phyloP scores from a whole-genome alignment of 495 filamentous ascomycete genomes.

The Neurospora discreta region DNA sequence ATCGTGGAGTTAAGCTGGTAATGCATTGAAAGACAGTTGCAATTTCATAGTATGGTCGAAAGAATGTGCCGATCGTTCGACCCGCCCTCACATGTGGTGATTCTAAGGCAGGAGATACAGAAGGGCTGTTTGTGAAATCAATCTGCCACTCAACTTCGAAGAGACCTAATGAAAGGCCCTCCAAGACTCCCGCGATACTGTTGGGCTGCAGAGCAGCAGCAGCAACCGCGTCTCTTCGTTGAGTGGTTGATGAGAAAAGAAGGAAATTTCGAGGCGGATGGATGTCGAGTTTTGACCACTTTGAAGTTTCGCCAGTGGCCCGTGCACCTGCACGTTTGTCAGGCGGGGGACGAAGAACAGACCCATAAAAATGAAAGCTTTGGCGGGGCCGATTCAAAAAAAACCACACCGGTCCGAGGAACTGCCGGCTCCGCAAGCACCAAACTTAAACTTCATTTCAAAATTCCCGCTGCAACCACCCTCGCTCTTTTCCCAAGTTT shows the following conservation, averaged over 20 bases:
- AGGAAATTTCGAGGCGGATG: constrained; percentile 9
- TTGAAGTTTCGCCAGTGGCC: background rate
- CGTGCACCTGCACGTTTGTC: constrained; percentile 3
- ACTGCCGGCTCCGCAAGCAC: constrained; percentile 9
- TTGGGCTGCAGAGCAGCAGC: constrained; percentile 23
- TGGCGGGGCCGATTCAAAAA: background rate
- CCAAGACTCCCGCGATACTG: constrained; percentile 28
- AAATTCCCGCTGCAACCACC: constrained; percentile 21
- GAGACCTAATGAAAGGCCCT: constrained; percentile 62
- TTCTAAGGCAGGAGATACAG: constrained; percentile 97
- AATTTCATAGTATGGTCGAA: background rate
- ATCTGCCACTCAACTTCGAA: constrained; percentile 56
- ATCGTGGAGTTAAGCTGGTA: background rate
- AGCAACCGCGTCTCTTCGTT: constrained; percentile 28
- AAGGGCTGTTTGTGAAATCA: constrained; percentile 43
- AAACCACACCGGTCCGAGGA: constrained; percentile 8
- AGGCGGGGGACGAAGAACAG: background rate
- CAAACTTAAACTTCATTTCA: constrained; percentile 17
- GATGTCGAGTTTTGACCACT: background rate
- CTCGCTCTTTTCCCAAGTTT: constrained; percentile 4
- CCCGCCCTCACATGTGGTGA: constrained; percentile 65
- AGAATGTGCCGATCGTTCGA: constrained; percentile 50
- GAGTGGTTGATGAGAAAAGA: constrained; percentile 40
- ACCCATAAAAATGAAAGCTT: background rate
- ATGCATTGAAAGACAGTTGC: background rate